Evolutionary conservation across 371 early-diverging fungal species (phyloP).

Genomic region (Zychaea mexicana): DNA sequence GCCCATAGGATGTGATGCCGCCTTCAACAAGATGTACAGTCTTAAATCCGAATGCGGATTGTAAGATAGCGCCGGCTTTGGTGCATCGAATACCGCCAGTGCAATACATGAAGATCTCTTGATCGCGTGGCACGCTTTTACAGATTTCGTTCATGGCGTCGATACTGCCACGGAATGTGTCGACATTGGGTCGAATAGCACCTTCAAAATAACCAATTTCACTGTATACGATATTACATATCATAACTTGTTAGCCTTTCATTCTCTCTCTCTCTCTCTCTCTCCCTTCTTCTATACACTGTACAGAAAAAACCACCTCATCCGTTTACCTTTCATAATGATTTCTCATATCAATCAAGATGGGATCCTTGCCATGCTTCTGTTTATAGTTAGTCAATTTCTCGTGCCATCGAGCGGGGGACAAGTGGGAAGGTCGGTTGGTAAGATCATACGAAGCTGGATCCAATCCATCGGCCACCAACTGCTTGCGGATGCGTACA

Average conservation of each 20-base stretch:
- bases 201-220: constrained; percentile 75
- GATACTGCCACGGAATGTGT: constrained; percentile 71
- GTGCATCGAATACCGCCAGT: constrained; percentile 80
- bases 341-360: constrained; percentile 84
- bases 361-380: constrained; percentile 44
- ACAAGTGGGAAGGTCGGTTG: constrained; percentile 69
- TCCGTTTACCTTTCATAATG: constrained; percentile 75
- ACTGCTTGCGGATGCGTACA: constrained; percentile 70
- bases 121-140: constrained; percentile 49
- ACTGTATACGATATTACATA: constrained; percentile 24
- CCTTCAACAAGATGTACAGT: constrained; percentile 75
- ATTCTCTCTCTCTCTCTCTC: too few species aligned
- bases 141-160: constrained; percentile 52
- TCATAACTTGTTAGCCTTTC: too few species aligned
- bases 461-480: constrained; percentile 69
- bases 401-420: constrained; percentile 73
- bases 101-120: constrained; percentile 85
- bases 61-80: constrained; percentile 76
- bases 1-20: constrained; percentile 81
- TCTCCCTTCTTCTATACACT: neutral
- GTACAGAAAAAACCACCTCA: neutral
- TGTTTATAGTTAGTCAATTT: constrained; percentile 30
- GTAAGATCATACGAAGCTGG: constrained; percentile 57
- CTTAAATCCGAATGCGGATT: constrained; percentile 64
- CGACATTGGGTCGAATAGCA: constrained; percentile 75